Percentiles rank a stretch among this genome's conserved stretches.
Evolutionary conservation across 176 grass and related monocot species (phyloP).

Genomic region (Otatea glauca): DNA sequence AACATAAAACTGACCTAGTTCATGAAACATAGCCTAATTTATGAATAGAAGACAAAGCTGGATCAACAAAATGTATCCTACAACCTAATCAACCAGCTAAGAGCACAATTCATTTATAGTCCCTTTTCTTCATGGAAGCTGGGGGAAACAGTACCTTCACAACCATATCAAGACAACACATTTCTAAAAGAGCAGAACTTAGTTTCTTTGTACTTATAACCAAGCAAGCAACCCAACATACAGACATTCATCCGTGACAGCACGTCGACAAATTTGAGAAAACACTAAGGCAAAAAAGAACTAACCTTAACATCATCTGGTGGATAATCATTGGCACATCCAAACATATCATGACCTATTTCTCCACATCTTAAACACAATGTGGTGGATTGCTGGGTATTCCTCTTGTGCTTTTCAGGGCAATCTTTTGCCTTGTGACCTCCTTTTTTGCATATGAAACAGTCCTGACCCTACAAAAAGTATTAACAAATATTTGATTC

Average conservation of each 20-base stretch:
- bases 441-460: conserved; percentile 88
- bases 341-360: conserved; percentile 81
- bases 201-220: background rate
- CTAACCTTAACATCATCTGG: conserved; percentile 75
- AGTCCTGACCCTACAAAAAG: conserved; percentile 80
- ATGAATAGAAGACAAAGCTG: background rate
- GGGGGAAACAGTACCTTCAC: background rate
- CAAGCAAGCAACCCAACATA: conserved; percentile 15
- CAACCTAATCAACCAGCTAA: conserved; percentile 20
- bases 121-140: background rate
- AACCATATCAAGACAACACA: conserved; percentile 1
- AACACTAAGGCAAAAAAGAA: conserved; percentile 9
- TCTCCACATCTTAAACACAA: conserved; percentile 87
- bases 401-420: conserved; percentile 83
- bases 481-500: conserved; percentile 17
- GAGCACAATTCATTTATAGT: conserved; percentile 13
- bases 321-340: conserved; percentile 74
- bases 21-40: conserved; percentile 1
- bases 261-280: conserved; percentile 17
- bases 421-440: conserved; percentile 88
- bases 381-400: conserved; percentile 50
- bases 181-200: background rate
- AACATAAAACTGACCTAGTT: background rate
- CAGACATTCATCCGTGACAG: background rate
- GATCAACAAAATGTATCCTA: conserved; percentile 2